phyloP scores from a whole-genome alignment of 805 yeast species.

The Starmerella stellata region DNA sequence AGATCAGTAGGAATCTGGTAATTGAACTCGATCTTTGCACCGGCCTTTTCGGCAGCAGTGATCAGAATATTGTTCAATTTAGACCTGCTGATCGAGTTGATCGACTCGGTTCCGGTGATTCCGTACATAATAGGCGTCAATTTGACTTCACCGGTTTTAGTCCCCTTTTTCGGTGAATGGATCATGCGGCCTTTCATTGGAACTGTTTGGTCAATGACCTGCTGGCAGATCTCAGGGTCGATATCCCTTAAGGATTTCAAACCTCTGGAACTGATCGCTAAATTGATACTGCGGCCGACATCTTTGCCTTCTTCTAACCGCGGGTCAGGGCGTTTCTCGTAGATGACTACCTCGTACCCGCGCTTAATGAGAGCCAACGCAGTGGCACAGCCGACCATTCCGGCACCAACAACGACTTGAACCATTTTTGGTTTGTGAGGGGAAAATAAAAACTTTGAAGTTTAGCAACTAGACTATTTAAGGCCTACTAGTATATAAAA shows the following conservation, averaged over 20 bases:
- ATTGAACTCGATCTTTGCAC: slow-evolving; percentile 17
- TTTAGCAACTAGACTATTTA: no score
- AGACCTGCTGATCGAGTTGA: slow-evolving; percentile 69
- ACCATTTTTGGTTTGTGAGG: background rate
- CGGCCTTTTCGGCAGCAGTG: slow-evolving; percentile 39
- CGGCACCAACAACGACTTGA: slow-evolving; percentile 53
- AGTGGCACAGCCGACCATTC: slow-evolving; percentile 70
- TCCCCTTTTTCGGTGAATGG: slow-evolving; percentile 27
- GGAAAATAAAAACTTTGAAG: no score
- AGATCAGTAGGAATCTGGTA: slow-evolving; percentile 20
- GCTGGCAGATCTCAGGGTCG: slow-evolving; percentile 37
- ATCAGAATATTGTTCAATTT: slow-evolving; percentile 47
- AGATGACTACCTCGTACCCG: slow-evolving; percentile 56
- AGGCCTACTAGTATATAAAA: no score
- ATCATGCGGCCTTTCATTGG: slow-evolving; percentile 89
- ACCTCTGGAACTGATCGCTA: slow-evolving; percentile 79
- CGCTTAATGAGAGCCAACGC: slow-evolving; percentile 61
- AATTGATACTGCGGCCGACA: slow-evolving; percentile 43
- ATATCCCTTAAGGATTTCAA: slow-evolving; percentile 48
- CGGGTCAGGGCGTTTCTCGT: slow-evolving; percentile 58
- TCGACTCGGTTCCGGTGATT: slow-evolving; percentile 50
- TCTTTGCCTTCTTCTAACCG: slow-evolving; percentile 19
- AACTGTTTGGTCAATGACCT: slow-evolving; percentile 42
- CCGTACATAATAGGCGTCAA: slow-evolving; percentile 63
- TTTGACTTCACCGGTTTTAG: slow-evolving; percentile 34